A percentile compares a stretch with the other conserved stretches of the same genome.
phyloP scores from a whole-genome alignment of 805 yeast species.

The Starmerella potacharoeniae region DNA sequence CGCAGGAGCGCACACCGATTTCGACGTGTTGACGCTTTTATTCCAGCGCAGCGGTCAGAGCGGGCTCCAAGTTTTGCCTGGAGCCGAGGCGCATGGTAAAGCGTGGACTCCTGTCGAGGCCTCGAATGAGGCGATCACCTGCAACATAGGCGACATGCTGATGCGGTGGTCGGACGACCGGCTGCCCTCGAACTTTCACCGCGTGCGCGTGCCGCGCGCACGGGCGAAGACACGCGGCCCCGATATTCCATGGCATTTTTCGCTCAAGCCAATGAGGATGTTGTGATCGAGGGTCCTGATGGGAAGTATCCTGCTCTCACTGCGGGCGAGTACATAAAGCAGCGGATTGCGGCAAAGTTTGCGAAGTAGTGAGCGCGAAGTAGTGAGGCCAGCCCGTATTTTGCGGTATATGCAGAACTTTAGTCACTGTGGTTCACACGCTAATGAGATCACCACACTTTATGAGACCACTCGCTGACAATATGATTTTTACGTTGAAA shows the following conservation, averaged over 20 bases:
- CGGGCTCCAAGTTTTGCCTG: conserved; percentile 19
- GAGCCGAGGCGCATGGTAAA: conserved; percentile 4
- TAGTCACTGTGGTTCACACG: too few relatives aligned
- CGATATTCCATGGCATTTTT: conserved; percentile 16
- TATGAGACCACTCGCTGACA: too few relatives aligned
- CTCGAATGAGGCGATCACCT: conserved; percentile 12
- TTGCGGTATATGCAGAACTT: too few relatives aligned
- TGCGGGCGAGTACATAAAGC: conserved; percentile 8
- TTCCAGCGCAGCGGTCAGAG: conserved; percentile 17
- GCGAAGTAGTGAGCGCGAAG: too few relatives aligned
- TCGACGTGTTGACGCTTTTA: conserved; percentile 11
- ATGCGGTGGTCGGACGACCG: conserved; percentile 18
- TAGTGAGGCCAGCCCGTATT: too few relatives aligned
- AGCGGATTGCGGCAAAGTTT: conserved; percentile 15
- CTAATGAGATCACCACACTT: too few relatives aligned
- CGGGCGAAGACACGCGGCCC: conserved; percentile 10
- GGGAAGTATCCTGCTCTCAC: conserved; percentile 12
- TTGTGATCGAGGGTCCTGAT: conserved; percentile 8
- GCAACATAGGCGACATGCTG: conserved; percentile 20
- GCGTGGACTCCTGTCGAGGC: conserved; percentile 17
- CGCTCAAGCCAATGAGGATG: conserved; percentile 16
- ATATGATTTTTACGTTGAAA: too few relatives aligned
- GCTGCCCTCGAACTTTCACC: conserved; percentile 16
- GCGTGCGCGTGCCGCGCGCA: conserved; percentile 13
- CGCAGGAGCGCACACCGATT: conserved; percentile 20